Conservation (phyloP, 1,284 basidiomycete species). For the Athelia sp. region DNA sequence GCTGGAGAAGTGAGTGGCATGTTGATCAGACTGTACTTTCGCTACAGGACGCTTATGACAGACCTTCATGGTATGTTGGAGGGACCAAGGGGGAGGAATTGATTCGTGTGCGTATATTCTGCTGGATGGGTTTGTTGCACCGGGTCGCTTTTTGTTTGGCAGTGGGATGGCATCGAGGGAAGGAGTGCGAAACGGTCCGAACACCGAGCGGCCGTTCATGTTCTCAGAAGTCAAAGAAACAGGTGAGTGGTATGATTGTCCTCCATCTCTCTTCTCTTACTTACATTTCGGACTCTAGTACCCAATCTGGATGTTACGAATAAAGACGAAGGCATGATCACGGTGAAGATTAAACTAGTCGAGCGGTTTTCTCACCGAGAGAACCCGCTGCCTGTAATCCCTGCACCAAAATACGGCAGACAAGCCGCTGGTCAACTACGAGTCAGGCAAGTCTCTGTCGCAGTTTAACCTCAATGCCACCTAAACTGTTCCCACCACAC, state of each 20-base stretch:
- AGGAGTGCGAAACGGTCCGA: slow-evolving; percentile 39
- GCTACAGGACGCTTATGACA: slow-evolving; percentile 17
- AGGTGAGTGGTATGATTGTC: slow-evolving; percentile 24
- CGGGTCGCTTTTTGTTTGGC: slow-evolving; percentile 56
- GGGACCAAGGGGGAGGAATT: slow-evolving; percentile 45
- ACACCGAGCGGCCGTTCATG: slow-evolving; percentile 49
- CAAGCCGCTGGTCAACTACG: slow-evolving; percentile 7
- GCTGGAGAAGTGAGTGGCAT: slow-evolving; percentile 41
- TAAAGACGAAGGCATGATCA: slow-evolving; percentile 47
- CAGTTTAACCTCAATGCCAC: background rate
- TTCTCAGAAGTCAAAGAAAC: slow-evolving; percentile 38
- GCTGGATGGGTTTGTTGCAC: slow-evolving; percentile 52
- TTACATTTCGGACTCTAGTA: background rate
- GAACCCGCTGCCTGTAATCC: slow-evolving; percentile 33
- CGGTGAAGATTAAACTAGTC: slow-evolving; percentile 48
- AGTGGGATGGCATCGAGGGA: slow-evolving; percentile 40
- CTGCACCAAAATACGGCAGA: slow-evolving; percentile 28
- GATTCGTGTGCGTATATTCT: slow-evolving; percentile 53
- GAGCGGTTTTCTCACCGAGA: slow-evolving; percentile 21
- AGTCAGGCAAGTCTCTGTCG: background rate
- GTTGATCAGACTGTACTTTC: background rate
- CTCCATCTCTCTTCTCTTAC: slow-evolving; percentile 4
- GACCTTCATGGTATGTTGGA: slow-evolving; percentile 58
- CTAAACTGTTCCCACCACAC: background rate
- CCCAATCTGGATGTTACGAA: background rate